Evolutionary conservation across 768 basidiomycete species (phyloP).

Genomic region (Agrocybe chaxingu): DNA sequence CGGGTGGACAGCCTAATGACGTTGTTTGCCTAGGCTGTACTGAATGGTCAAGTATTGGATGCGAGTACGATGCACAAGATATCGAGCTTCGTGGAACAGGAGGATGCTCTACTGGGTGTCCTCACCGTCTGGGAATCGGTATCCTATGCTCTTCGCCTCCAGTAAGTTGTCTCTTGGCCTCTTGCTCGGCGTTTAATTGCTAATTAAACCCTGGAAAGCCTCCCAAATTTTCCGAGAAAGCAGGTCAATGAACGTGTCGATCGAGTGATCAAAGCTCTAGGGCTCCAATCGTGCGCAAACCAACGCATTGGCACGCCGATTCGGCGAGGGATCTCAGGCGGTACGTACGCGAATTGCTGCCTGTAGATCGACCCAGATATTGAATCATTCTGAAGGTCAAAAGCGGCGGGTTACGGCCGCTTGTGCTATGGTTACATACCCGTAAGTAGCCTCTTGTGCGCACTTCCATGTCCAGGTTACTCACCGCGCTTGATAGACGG

Average conservation of each 20-base stretch:
- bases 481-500: slow-evolving; percentile 24
- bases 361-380: neutral
- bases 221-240: slow-evolving; percentile 32
- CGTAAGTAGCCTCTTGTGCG: slow-evolving; percentile 4
- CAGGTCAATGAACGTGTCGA: slow-evolving; percentile 39
- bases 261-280: slow-evolving; percentile 41
- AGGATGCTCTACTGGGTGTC: slow-evolving; percentile 56
- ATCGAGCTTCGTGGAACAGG: slow-evolving; percentile 57
- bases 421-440: slow-evolving; percentile 46
- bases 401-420: slow-evolving; percentile 62
- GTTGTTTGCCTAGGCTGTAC: slow-evolving; percentile 18
- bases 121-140: slow-evolving; percentile 57
- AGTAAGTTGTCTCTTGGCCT: slow-evolving; percentile 26
- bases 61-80: slow-evolving; percentile 32
- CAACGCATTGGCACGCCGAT: slow-evolving; percentile 57
- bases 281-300: slow-evolving; percentile 43
- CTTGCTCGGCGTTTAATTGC: neutral
- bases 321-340: slow-evolving; percentile 58
- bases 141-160: slow-evolving; percentile 45
- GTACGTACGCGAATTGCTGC: slow-evolving; percentile 15
- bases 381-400: slow-evolving; percentile 37
- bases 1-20: neutral
- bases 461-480: neutral
- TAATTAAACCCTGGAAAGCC: slow-evolving; percentile 17
- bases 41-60: slow-evolving; percentile 28